Percentiles rank a stretch among this genome's conserved stretches.
Evolutionary conservation across 2,329 filamentous ascomycete genomes (phyloP).

Genomic region (Calonectria pteridis): DNA sequence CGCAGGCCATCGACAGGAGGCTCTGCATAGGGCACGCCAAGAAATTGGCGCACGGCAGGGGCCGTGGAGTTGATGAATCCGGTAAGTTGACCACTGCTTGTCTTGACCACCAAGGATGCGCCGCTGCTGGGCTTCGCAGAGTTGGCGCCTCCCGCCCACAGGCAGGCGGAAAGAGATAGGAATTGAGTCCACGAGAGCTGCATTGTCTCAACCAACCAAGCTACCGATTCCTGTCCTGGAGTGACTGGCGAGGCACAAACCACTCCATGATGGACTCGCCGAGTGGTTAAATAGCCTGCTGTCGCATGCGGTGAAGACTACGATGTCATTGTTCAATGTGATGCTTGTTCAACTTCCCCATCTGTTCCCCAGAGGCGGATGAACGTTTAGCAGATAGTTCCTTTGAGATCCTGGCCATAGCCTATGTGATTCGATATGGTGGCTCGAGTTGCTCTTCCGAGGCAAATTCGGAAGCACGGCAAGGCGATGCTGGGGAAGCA

Average conservation of each 20-base stretch:
- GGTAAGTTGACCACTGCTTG: slow-evolving; percentile 25
- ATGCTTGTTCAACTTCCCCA: background rate
- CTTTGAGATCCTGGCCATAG: background rate
- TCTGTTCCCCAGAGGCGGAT: background rate
- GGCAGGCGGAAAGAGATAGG: slow-evolving; percentile 9
- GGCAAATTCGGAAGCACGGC: slow-evolving; percentile 10
- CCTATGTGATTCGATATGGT: background rate
- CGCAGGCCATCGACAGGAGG: slow-evolving; percentile 66
- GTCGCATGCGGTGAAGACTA: background rate
- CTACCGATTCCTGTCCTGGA: background rate
- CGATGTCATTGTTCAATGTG: background rate
- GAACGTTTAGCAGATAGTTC: slow-evolving; percentile 19
- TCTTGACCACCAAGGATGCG: slow-evolving; percentile 21
- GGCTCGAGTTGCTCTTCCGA: slow-evolving; percentile 16
- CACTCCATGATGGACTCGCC: background rate
- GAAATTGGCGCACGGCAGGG: slow-evolving; percentile 33
- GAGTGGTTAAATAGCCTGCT: background rate
- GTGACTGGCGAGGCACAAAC: background rate
- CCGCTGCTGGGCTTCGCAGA: slow-evolving; percentile 16
- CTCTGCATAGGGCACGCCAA: slow-evolving; percentile 66
- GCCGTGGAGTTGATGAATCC: slow-evolving; percentile 32
- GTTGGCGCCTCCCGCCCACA: slow-evolving; percentile 8
- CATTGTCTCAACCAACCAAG: background rate
- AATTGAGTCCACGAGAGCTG: slow-evolving; percentile 17
- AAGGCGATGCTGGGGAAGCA: slow-evolving; percentile 4